phyloP scores from a whole-genome alignment of 805 yeast genomes.

The Saccharomycodes ludwigii region DNA sequence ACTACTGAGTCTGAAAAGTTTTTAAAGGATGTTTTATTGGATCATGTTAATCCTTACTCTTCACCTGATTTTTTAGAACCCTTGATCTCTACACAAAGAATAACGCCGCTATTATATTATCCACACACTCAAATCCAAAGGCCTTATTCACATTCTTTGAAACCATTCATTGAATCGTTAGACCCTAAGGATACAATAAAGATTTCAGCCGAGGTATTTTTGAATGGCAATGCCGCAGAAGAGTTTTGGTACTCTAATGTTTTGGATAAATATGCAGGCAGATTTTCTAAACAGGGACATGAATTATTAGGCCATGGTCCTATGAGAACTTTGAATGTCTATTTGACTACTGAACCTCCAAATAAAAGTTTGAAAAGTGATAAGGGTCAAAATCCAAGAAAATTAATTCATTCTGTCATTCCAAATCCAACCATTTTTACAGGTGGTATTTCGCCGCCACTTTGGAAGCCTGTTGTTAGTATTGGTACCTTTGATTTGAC shows the following conservation, averaged over 20 bases:
- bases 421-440: conserved; percentile 71
- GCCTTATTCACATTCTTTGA: conserved; percentile 14
- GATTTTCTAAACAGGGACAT: conserved; percentile 29
- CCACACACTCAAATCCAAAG: conserved; percentile 23
- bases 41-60: conserved; percentile 7
- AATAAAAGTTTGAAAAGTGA: conserved; percentile 33
- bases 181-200: background rate
- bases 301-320: conserved; percentile 55
- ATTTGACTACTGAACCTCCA: conserved; percentile 21
- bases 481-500: conserved; percentile 62
- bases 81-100: conserved; percentile 9
- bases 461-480: conserved; percentile 76
- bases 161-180: conserved; percentile 1
- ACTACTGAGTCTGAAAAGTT: conserved; percentile 4
- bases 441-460: conserved; percentile 69
- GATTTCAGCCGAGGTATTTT: conserved; percentile 37
- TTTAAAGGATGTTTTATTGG: conserved; percentile 5
- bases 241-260: conserved; percentile 73
- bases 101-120: conserved; percentile 34
- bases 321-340: conserved; percentile 51
- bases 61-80: conserved; percentile 10
- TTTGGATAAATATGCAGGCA: conserved; percentile 33
- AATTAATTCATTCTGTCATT: conserved; percentile 46
- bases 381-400: too few relatives aligned
- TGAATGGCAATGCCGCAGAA: conserved; percentile 68